A percentile compares a stretch with the other conserved stretches of the same genome.
Evolutionary conservation across 139 green algal genomes (phyloP).

Genomic region (Chlorella sp.): DNA sequence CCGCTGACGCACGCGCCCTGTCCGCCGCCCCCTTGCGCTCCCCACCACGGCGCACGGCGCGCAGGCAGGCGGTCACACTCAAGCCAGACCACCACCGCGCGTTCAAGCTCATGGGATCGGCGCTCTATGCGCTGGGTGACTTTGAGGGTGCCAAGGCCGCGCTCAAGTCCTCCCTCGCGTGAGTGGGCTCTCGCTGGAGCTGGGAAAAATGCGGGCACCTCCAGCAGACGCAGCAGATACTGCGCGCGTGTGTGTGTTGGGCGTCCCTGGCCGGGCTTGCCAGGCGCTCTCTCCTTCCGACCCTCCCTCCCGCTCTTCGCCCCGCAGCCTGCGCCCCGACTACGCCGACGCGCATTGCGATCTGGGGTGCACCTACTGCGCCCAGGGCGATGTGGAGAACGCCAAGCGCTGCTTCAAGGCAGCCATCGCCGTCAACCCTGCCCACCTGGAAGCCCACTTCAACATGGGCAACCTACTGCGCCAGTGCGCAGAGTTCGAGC

Average conservation of each 20-base stretch:
- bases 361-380: slow-evolving; percentile 62
- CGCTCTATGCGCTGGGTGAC: slow-evolving; percentile 64
- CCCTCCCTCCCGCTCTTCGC: neutral
- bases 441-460: slow-evolving; percentile 64
- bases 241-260: neutral
- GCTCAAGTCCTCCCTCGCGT: slow-evolving; percentile 54
- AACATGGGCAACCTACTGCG: slow-evolving; percentile 64
- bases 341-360: slow-evolving; percentile 72
- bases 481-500: slow-evolving; percentile 49
- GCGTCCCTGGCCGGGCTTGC: neutral
- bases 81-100: slow-evolving; percentile 58
- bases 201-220: no score
- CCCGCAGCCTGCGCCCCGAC: slow-evolving; percentile 44
- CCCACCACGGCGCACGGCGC: neutral
- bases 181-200: neutral
- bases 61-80: slow-evolving; percentile 50
- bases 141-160: slow-evolving; percentile 51
- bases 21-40: no score
- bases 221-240: no score
- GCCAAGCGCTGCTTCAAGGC: slow-evolving; percentile 47
- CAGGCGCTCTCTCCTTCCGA: neutral
- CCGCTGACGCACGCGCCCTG: no score
- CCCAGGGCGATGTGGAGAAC: slow-evolving; percentile 45
- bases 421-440: slow-evolving; percentile 39
- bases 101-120: slow-evolving; percentile 68